Conservation (phyloP, 805 yeast species). For the Vanderwaltozyma yarrowii region DNA sequence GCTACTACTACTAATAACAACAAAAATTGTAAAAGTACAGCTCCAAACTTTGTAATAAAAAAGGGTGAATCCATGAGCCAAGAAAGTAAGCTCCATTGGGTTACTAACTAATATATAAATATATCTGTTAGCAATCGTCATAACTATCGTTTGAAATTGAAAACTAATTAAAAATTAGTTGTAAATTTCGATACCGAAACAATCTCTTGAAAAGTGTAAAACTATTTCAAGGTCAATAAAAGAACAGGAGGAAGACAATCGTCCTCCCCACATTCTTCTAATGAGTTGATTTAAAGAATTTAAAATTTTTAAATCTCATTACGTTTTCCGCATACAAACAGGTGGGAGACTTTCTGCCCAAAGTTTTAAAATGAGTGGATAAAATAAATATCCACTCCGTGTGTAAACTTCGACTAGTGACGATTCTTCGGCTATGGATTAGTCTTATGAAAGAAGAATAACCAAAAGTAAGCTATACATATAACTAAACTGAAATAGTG, state of each 20-base stretch:
- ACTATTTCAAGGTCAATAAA: constrained; percentile 13
- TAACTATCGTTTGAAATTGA: constrained; percentile 61
- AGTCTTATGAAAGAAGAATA: constrained; percentile 13
- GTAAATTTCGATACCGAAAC: constrained; percentile 55
- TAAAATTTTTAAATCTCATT: constrained; percentile 33
- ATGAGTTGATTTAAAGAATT: constrained; percentile 31
- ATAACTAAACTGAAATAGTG: too few relatives aligned
- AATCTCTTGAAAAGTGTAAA: constrained; percentile 9
- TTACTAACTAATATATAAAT: constrained; percentile 29
- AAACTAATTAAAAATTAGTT: too few relatives aligned
- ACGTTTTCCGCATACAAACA: constrained; percentile 51
- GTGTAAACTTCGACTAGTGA: constrained; percentile 56
- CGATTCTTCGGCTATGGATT: constrained; percentile 69
- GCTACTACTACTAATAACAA: constrained; percentile 13
- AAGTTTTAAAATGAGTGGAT: constrained; percentile 38
- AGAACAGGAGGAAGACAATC: neutral
- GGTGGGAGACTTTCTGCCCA: constrained; percentile 88
- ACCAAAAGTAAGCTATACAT: too few relatives aligned
- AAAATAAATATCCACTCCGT: constrained; percentile 31
- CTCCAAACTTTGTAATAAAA: too few relatives aligned
- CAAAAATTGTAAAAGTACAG: constrained; percentile 6
- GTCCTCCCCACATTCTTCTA: constrained; percentile 8
- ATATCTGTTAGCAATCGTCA: constrained; percentile 43
- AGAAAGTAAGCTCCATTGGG: constrained; percentile 85
- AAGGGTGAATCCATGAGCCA: constrained; percentile 55